Evolutionary conservation across 371 early-diverging fungal genomes (phyloP).

Genomic region (Mortierella sp.): DNA sequence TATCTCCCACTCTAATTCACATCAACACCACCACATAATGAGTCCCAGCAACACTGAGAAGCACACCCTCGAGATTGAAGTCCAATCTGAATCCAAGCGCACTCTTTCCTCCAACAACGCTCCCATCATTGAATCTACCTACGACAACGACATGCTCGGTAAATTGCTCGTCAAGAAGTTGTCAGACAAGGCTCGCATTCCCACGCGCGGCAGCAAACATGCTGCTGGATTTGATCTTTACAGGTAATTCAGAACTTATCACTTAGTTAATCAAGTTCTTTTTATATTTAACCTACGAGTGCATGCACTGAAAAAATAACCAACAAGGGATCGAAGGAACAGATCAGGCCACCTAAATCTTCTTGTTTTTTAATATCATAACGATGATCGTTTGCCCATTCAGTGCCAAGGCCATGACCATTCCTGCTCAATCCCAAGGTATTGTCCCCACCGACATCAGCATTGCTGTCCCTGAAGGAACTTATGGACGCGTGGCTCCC

Average conservation of each 20-base stretch:
- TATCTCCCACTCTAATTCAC: background rate
- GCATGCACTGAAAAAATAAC: too few relatives aligned
- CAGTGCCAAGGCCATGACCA: conserved; percentile 73
- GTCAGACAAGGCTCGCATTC: conserved; percentile 78
- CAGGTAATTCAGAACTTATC: too few relatives aligned
- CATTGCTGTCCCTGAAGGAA: conserved; percentile 85
- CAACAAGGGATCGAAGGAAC: too few relatives aligned
- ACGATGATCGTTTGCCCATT: background rate
- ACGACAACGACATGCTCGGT: conserved; percentile 25
- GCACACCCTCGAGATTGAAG: conserved; percentile 25
- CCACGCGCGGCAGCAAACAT: conserved; percentile 79
- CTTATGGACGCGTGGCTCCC: conserved; percentile 97
- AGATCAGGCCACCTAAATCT: too few relatives aligned
- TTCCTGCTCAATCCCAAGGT: conserved; percentile 79
- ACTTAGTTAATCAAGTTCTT: too few relatives aligned
- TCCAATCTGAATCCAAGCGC: conserved; percentile 13
- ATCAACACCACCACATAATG: conserved; percentile 17
- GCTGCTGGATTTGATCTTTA: conserved; percentile 98
- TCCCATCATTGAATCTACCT: too few relatives aligned
- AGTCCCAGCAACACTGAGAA: conserved; percentile 25
- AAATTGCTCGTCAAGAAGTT: conserved; percentile 68
- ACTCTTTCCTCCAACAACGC: conserved; percentile 7
- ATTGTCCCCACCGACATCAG: conserved; percentile 87
- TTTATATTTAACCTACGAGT: too few relatives aligned
- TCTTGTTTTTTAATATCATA: background rate